Evolutionary conservation across 306 rosid genomes (phyloP).

Genomic region (Psophocarpus tetragonolobus): DNA sequence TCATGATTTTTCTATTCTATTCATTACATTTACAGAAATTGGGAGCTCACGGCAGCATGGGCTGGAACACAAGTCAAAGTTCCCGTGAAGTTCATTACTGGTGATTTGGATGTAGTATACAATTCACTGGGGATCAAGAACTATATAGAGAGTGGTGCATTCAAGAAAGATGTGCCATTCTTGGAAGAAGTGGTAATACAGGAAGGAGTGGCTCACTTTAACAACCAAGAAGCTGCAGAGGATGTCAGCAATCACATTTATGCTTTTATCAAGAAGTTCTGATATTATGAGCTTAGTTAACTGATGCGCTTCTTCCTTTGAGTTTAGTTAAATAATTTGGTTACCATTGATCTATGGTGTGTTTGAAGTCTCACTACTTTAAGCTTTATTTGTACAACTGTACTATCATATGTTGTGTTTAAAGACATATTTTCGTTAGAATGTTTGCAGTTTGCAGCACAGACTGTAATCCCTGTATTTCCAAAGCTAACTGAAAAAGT

Average conservation of each 20-base stretch:
- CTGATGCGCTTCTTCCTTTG: not conserved
- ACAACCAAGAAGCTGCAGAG: slow-evolving; percentile 38
- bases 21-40: slow-evolving; percentile 24
- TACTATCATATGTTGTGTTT: not conserved
- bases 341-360: not conserved
- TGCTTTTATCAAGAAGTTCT: slow-evolving; percentile 35
- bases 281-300: not conserved
- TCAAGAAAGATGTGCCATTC: slow-evolving; percentile 38
- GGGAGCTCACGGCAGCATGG: slow-evolving; percentile 44
- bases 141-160: slow-evolving; percentile 33
- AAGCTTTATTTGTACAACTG: not conserved
- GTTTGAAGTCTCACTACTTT: not conserved
- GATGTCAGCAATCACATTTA: slow-evolving; percentile 36
- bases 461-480: not conserved
- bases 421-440: not conserved
- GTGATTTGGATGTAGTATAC: slow-evolving; percentile 38
- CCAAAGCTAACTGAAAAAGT: not conserved
- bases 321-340: not conserved
- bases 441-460: not conserved
- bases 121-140: slow-evolving; percentile 12
- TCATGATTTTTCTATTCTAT: not conserved
- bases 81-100: slow-evolving; percentile 38
- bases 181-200: slow-evolving; percentile 43
- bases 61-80: slow-evolving; percentile 31
- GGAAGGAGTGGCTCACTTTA: slow-evolving; percentile 43